These are phyloP conservation scores for Senecio squalidus DNA, from an alignment of 140 eudicot species.

Conservation along the genomic window DNA sequence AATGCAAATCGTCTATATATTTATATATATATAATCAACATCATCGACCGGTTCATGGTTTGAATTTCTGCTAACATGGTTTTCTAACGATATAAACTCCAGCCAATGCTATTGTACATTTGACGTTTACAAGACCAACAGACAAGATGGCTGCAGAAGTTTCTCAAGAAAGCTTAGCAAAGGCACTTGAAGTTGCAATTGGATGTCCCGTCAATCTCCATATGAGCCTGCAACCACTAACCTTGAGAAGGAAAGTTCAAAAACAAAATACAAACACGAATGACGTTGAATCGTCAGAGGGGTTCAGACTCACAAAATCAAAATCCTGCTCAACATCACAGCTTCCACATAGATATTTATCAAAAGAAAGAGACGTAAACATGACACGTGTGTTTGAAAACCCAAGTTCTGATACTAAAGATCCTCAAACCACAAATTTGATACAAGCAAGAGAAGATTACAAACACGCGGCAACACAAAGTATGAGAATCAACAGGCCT, in stretches of 20 bases:
- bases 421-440: not conserved
- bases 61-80: constrained; percentile 4
- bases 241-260: not conserved
- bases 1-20: constrained; percentile 6
- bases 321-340: constrained; percentile 25
- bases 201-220: constrained; percentile 34
- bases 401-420: constrained; percentile 6
- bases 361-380: constrained; percentile 9
- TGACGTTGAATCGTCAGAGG: constrained; percentile 8
- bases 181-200: constrained; percentile 31
- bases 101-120: constrained; percentile 33
- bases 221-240: constrained; percentile 21
- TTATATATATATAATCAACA: not conserved
- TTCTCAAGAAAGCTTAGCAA: constrained; percentile 29
- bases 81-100: constrained; percentile 1
- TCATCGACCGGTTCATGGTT: not conserved
- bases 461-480: constrained; percentile 4
- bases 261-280: not conserved
- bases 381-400: not conserved
- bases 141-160: constrained; percentile 33
- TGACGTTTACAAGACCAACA: constrained; percentile 26
- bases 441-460: constrained; percentile 7
- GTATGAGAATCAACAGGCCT: constrained; percentile 1
- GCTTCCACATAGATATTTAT: constrained; percentile 7
- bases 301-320: constrained; percentile 16